Base-by-base conservation (phyloP, 805 yeast genomes). In the Starmerella tilneyi region DNA sequence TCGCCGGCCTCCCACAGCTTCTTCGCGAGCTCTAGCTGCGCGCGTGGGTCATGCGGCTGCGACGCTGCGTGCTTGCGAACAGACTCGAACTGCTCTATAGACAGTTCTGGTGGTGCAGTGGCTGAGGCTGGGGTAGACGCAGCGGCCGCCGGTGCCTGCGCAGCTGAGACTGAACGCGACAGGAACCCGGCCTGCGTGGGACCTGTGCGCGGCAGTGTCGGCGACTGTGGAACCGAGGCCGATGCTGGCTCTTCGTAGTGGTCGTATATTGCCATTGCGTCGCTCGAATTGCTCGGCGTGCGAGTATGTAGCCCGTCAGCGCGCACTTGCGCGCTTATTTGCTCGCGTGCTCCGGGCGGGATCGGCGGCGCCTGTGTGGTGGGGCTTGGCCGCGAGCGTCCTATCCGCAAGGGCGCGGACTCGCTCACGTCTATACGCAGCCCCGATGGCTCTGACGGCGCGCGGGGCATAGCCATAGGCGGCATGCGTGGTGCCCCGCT, bases 21-120 rank as follows among this genome's bases (percentile, higher is more conserved):
- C 49, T 74, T 71, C n/a, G 83, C 81, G 74, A 80, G 78, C 37
- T 68, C 70, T 46, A 79, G 65, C 60, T 79, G 86, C n/a, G 74
- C 60, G 5, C 58, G 63, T 0, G 79, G 74, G 16, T 66, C 65
- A 28, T 59, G 56, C 22, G 65, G 59, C 35, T 55, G 58, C 20
- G 54, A 54, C 6, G 51, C 50, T 4, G 68, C 68, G 8, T 51
- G 53, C 8, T 55, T 46, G 9, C 64, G 56, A 9, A 50, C 41
- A 2, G 47, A 37, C 43, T 63, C 65, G 47, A 63, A 58, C 40
- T 54, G 54, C 37, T 59, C 60, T 2, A 58, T 57, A 6, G 61
- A 57, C 24, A 59, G 49, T n/a, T 41, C 49, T 9, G 38, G 11
- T 11, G 22, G 4, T 24, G 41, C 29, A n/a, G 15, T 17, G 9